These are phyloP conservation scores for Solanum gracilifrons DNA, from an alignment of 257 asterid genomes.

Conservation along the genomic window DNA sequence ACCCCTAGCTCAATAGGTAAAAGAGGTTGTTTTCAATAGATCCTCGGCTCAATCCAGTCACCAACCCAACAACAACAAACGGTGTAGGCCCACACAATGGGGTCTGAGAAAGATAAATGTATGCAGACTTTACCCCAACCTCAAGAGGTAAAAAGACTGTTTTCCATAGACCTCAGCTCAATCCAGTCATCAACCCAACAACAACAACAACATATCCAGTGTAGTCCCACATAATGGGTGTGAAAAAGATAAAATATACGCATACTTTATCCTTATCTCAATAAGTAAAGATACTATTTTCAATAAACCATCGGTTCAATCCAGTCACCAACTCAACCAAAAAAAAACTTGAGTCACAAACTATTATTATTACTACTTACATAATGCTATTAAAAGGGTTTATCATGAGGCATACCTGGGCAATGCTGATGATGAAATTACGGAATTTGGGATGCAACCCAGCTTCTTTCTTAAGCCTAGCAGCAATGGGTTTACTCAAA, in stretches of 20 bases:
- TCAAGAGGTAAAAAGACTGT: neutral
- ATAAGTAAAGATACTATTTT: neutral
- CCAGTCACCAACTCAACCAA: neutral
- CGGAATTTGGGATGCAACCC: conserved; percentile 81
- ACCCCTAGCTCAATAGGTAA: neutral
- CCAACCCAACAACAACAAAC: neutral
- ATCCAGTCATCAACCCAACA: neutral
- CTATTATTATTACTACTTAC: neutral
- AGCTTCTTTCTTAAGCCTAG: conserved; percentile 65
- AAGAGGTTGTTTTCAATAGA: neutral
- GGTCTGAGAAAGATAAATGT: neutral
- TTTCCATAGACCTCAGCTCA: too few relatives aligned
- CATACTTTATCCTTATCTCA: neutral
- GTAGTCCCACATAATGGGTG: neutral
- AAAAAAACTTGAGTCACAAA: neutral
- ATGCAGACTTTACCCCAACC: too few relatives aligned
- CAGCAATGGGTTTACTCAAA: conserved; percentile 82
- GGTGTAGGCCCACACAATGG: neutral
- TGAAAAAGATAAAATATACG: neutral
- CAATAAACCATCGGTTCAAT: neutral
- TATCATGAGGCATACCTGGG: conserved; percentile 47
- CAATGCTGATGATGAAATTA: conserved; percentile 51
- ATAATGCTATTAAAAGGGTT: neutral
- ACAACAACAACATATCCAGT: neutral
- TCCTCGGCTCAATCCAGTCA: neutral